Conservation (phyloP, 768 basidiomycete species). For the Suillus cothurnatus region DNA sequence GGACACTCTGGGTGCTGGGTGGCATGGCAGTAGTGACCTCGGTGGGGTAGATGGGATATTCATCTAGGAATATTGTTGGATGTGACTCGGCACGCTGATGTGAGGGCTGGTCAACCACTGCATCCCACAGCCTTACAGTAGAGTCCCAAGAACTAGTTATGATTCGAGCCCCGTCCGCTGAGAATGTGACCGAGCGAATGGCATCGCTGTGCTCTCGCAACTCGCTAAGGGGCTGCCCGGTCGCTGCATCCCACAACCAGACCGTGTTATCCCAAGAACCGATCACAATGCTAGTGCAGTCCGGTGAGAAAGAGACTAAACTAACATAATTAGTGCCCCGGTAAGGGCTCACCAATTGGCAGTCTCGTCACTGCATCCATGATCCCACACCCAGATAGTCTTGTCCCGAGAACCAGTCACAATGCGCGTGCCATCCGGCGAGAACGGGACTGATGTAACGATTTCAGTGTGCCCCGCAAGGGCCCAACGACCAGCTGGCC, state of each 20-base stretch:
- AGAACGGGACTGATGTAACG: neutral
- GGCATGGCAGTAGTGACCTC: neutral
- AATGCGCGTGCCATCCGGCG: neutral
- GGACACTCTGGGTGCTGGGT: neutral
- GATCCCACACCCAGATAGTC: neutral
- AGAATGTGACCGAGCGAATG: neutral
- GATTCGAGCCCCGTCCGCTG: neutral
- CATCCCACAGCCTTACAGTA: constrained; percentile 1
- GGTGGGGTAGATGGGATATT: neutral
- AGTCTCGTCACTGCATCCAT: neutral
- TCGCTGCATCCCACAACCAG: neutral
- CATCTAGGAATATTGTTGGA: neutral
- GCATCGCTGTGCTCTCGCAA: neutral
- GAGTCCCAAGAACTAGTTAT: neutral
- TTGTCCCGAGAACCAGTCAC: neutral
- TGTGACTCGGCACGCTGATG: too few relatives aligned
- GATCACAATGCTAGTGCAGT: neutral
- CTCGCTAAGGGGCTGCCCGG: neutral
- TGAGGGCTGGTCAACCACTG: neutral
- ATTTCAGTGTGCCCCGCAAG: neutral
- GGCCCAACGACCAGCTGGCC: neutral
- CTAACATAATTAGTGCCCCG: neutral
- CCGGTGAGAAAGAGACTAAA: constrained; percentile 3
- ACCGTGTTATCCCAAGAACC: neutral
- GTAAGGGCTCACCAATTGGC: neutral